Evolutionary conservation across 768 basidiomycete genomes (phyloP), one percentile per base, ranked within the genome.

Genomic region (Boletus rubescentipes): DNA sequence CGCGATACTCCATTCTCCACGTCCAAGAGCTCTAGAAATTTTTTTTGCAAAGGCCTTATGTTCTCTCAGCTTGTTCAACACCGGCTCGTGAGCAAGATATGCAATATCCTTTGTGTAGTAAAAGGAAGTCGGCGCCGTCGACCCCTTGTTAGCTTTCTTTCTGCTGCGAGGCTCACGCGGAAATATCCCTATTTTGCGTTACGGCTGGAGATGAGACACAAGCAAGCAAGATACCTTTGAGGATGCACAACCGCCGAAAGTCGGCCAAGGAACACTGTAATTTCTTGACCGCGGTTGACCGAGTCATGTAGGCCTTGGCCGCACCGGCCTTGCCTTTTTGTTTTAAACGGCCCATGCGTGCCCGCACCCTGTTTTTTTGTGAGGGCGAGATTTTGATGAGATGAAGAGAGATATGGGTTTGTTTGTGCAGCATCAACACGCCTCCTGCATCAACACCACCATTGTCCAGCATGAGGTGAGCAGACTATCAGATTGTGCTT

Each of bases 11-110:
- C 94, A 99, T 79, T 99, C 95, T 37, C 90, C 89, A 51, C 95
- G 78, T 21, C 96, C 97, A 38, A 99, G 77, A 10, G 97, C 96
- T 52, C 91, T 81, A 42, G 92, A 87, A 41, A 99, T 81, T 73
- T 97, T 97, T 75, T 98, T 98, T 2, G 97, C 95, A 62, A 98
- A 98, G 2, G 94, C 87, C 71, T 99, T 99, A 77, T 99, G 97
- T 69, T 98, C 94, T 66, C 97, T 79, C 46, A 99, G 79, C 71
- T 93, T 97, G 70, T 84, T 86, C 23, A 99, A 78, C 11, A 98
- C 86, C 2, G 97, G 97, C 68, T 99, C 97, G 70, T 99, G 97
- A 5, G 93, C 87, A 32, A 99, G 84, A 73, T 96, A 98, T 52
- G 91, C 90, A 60, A 99, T 96, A 68, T 99, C 97, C 75, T 99